phyloP scores from a whole-genome alignment of 768 basidiomycete species.

The Dentipellis sp. region DNA sequence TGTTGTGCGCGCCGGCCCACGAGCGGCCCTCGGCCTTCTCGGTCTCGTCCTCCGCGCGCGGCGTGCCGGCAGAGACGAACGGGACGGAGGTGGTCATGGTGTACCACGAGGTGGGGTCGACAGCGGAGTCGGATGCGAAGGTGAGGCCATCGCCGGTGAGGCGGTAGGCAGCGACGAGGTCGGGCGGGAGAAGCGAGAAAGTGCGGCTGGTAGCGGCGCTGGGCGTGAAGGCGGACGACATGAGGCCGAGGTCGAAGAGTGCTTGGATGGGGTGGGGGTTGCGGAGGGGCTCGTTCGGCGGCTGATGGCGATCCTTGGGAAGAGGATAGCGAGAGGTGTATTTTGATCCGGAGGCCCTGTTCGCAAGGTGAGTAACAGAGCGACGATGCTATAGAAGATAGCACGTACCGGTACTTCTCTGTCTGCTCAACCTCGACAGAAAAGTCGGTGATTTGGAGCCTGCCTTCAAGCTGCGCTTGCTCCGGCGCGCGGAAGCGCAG shows the following conservation, averaged over 20 bases:
- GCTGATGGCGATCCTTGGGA: conserved; percentile 46
- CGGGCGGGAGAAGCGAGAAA: conserved; percentile 37
- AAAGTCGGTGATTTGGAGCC: conserved; percentile 48
- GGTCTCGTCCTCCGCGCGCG: background rate
- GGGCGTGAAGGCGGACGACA: conserved; percentile 10
- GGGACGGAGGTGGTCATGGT: conserved; percentile 49
- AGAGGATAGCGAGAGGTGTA: conserved; percentile 44
- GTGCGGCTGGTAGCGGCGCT: conserved; percentile 31
- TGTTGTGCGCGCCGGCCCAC: conserved; percentile 7
- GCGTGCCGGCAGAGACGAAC: conserved; percentile 24
- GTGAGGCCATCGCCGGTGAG: conserved; percentile 42
- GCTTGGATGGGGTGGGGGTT: conserved; percentile 39
- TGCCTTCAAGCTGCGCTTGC: conserved; percentile 35
- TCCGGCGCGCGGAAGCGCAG: conserved; percentile 53
- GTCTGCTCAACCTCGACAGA: conserved; percentile 49
- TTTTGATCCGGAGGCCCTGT: conserved; percentile 27
- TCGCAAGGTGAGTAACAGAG: conserved; percentile 21
- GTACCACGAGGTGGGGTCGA: conserved; percentile 37
- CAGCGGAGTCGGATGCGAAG: conserved; percentile 32
- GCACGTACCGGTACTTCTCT: conserved; percentile 56
- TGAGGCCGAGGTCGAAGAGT: conserved; percentile 43
- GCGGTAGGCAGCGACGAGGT: conserved; percentile 36
- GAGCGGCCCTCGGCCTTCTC: background rate
- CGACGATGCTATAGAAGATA: background rate
- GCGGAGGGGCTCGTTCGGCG: conserved; percentile 51